Conservation (phyloP, 257 asterid genomes). For the Solanum medicagineum region DNA sequence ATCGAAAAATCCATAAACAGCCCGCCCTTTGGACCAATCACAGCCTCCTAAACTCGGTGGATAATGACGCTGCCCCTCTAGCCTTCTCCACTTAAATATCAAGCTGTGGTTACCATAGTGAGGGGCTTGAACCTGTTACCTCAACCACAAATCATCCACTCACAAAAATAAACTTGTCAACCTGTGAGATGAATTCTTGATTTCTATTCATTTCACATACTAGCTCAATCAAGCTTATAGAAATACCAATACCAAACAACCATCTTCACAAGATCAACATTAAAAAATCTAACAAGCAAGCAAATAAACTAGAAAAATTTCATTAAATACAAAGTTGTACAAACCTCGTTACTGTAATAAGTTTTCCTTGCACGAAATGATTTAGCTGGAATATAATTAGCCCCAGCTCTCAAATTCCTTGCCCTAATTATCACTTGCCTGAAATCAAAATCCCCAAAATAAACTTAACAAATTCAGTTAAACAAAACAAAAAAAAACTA, state of each 20-base stretch:
- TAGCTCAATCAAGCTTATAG: background rate
- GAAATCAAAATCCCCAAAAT: background rate
- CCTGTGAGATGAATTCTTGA: background rate
- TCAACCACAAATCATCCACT: too few relatives aligned
- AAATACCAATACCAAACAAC: background rate
- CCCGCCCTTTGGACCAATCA: too few relatives aligned
- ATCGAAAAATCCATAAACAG: too few relatives aligned
- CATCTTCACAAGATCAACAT: background rate
- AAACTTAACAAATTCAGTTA: background rate
- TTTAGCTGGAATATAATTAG: slow-evolving; percentile 86
- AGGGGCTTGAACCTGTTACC: too few relatives aligned
- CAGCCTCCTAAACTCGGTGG: too few relatives aligned
- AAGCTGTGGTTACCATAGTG: too few relatives aligned
- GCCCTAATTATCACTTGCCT: slow-evolving; percentile 94
- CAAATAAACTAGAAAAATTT: background rate
- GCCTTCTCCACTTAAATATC: too few relatives aligned
- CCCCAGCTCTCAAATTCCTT: slow-evolving; percentile 84
- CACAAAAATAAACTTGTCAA: background rate
- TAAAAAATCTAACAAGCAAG: background rate
- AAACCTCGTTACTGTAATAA: slow-evolving; percentile 83
- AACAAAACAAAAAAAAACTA: too few relatives aligned
- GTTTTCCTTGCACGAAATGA: slow-evolving; percentile 78
- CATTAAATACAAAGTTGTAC: background rate
- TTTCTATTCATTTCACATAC: background rate
- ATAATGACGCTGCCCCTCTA: too few relatives aligned